Evolutionary conservation across 345 rosid species (phyloP).

Genomic region (Melaleuca quinquenervia): DNA sequence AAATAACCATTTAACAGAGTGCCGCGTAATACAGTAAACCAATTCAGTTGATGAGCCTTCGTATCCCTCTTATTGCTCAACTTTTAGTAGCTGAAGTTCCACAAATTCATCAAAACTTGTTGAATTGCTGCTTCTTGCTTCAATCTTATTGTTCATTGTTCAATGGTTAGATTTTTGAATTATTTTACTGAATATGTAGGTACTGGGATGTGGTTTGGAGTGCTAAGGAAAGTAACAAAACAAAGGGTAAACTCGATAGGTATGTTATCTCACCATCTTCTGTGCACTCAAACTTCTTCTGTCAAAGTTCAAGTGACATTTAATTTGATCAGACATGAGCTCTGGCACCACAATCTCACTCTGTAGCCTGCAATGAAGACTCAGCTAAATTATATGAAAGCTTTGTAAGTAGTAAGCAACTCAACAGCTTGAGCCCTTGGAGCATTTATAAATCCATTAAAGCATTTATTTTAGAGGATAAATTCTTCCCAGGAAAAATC

Average conservation of each 20-base stretch:
- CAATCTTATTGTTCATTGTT: neutral
- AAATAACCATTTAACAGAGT: neutral
- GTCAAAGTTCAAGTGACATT: neutral
- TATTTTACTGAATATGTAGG: neutral
- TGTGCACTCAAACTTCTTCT: neutral
- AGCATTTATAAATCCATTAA: neutral
- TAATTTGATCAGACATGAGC: neutral
- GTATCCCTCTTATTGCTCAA: neutral
- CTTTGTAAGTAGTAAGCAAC: neutral
- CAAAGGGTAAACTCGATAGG: slow-evolving; percentile 46
- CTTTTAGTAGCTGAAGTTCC: neutral
- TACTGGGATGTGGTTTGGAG: slow-evolving; percentile 15
- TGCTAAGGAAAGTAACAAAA: neutral
- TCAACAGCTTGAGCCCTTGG: neutral
- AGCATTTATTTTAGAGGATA: neutral
- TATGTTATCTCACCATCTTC: neutral
- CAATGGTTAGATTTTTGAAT: neutral
- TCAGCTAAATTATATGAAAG: neutral
- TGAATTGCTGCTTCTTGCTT: neutral
- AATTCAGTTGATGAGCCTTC: neutral
- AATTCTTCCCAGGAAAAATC: neutral
- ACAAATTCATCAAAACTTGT: neutral
- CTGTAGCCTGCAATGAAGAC: neutral
- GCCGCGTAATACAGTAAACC: neutral
- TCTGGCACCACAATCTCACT: neutral